Conservation (phyloP, 192 early-diverging fungal genomes). For the Phlyctochytrium arcticum region DNA sequence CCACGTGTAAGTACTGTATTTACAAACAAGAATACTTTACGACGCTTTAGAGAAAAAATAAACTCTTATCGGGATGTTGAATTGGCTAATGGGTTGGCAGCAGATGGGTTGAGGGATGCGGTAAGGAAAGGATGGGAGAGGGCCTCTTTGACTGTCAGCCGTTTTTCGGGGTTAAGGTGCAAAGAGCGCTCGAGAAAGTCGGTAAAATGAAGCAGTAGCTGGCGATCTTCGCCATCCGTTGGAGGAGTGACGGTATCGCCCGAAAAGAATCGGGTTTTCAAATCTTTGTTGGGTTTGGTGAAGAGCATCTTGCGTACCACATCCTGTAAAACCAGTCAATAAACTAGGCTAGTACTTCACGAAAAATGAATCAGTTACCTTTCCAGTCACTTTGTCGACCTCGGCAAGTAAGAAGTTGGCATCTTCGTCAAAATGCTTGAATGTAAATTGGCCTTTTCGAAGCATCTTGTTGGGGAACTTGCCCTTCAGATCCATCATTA, state of each 20-base stretch:
- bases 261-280: conserved; percentile 63
- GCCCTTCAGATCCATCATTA: conserved; percentile 93
- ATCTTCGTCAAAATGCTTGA: conserved; percentile 85
- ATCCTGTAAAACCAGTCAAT: too few relatives aligned
- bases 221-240: conserved; percentile 60
- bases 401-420: conserved; percentile 58
- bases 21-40: background rate
- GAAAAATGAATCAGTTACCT: conserved; percentile 9
- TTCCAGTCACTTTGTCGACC: conserved; percentile 58
- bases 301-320: conserved; percentile 64
- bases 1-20: background rate
- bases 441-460: conserved; percentile 74
- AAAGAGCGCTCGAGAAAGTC: conserved; percentile 85
- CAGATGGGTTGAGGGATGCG: background rate
- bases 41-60: background rate
- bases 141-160: conserved; percentile 81
- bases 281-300: conserved; percentile 64
- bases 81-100: background rate
- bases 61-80: background rate
- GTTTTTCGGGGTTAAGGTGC: conserved; percentile 80
- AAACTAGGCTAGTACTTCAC: too few relatives aligned
- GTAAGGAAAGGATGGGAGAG: conserved; percentile 78
- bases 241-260: conserved; percentile 28
- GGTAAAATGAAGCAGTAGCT: conserved; percentile 65
- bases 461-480: conserved; percentile 80